Base-by-base conservation (phyloP, 2,329 filamentous ascomycete genomes). In the Colletotrichum brevisporum region DNA sequence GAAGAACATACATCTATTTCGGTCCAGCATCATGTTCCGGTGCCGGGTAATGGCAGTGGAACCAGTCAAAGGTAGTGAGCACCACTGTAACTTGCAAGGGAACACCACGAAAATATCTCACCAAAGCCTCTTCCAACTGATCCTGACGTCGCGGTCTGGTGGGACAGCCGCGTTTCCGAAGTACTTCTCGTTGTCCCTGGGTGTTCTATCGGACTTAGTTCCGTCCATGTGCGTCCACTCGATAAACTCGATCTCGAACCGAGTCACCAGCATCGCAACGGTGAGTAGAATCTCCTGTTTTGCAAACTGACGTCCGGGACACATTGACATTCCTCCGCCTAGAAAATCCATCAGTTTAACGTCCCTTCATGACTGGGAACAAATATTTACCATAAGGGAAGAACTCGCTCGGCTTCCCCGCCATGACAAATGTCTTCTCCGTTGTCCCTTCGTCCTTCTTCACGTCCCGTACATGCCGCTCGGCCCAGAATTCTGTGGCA, bases 241-340 rank as follows among this genome's bases (percentile, higher is more conserved):
- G 12, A 68, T 41, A 54, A 80, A 74, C 57, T 80, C 75, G 13
- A 81, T 69, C 31, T 81, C 78, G 26, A 79, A 80, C 6, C 50
- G 69, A 2, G 69, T 64, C 1, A 79, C 63, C 3, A 81, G 41
- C 27, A 79, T 68, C 8, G 79, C 79, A 2, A 81, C 52, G 1
- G 75, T 74, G 12, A 77, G 47, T 9, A 83, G 70, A 31, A 83
- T 78, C 73, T 83, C 79, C 51, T 76, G 75, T 70, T 83, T 83
- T 0, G 81, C 80, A 69, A 83, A 80, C 54, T 78, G 73, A 0
- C 81, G 75, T 2, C 81, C 82, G 2, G 82, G 79, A 56, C 81
- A 84, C 6, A 80, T 76, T 1, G 73, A 70, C 0, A 70, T 48
- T 0, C 81, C 81, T 6, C 79, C 80, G n/a, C 81, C 79, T 71